Percentiles rank a stretch among this genome's conserved stretches.
Conservation (phyloP, 495 filamentous ascomycete species). For the Alectoria sarmentosa region DNA sequence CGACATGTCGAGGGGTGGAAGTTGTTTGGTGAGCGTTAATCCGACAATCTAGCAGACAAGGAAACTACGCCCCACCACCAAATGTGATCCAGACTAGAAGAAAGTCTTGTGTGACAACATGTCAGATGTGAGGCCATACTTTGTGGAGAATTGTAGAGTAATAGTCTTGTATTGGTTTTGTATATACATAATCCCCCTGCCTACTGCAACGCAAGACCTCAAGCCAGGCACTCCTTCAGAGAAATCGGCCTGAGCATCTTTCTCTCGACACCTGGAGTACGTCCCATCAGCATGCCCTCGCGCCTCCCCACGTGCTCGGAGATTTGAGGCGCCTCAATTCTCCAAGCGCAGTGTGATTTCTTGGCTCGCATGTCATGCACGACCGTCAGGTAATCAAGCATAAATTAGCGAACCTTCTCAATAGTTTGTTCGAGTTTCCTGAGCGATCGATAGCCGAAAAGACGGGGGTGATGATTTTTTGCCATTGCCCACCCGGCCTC, state of each 20-base stretch:
- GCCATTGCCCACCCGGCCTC: neutral
- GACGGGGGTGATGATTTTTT: neutral
- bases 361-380: slow-evolving; percentile 10
- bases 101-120: neutral
- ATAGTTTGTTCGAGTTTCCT: neutral
- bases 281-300: neutral
- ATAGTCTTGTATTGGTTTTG: neutral
- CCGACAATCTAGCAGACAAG: neutral
- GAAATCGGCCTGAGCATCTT: neutral
- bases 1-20: neutral
- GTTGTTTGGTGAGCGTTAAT: neutral
- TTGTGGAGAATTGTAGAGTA: neutral
- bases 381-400: slow-evolving; percentile 2
- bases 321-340: slow-evolving; percentile 13
- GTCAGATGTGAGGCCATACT: neutral
- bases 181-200: neutral
- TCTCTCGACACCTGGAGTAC: neutral
- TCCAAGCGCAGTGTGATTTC: slow-evolving; percentile 14
- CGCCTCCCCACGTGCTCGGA: slow-evolving; percentile 18
- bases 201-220: neutral
- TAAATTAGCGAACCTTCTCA: neutral
- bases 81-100: neutral
- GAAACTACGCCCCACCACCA: neutral
- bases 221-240: neutral
- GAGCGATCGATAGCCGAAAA: slow-evolving; percentile 5